Conservation (phyloP, 2,329 filamentous ascomycete genomes). For the Xylaria sp. region DNA sequence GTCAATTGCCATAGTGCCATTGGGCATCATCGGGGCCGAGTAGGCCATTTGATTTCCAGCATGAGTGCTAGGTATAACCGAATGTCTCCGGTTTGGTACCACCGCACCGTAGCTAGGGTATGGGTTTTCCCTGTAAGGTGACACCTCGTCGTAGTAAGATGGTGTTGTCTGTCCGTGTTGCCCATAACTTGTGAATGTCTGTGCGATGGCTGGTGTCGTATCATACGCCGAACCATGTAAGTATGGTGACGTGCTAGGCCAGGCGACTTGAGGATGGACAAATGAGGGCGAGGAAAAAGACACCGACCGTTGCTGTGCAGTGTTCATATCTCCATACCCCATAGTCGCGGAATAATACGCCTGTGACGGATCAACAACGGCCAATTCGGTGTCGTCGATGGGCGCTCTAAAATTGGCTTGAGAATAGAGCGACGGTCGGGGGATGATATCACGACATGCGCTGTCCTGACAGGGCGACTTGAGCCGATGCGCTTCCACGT, state of each 20-base stretch:
- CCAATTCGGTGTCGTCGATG: slow-evolving; percentile 57
- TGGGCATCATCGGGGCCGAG: slow-evolving; percentile 18
- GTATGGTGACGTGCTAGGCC: slow-evolving; percentile 4
- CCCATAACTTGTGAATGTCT: background rate
- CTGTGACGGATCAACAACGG: slow-evolving; percentile 7
- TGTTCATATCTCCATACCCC: no score
- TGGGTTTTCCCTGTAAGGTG: slow-evolving; percentile 16
- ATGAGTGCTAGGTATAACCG: slow-evolving; percentile 22
- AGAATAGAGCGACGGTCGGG: no score
- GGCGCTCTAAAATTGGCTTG: slow-evolving; percentile 72
- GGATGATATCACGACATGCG: no score
- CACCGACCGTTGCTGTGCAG: slow-evolving; percentile 31
- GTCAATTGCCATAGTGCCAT: slow-evolving; percentile 12
- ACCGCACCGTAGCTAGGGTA: slow-evolving; percentile 4
- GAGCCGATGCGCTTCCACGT: slow-evolving; percentile 70
- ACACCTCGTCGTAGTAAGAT: background rate
- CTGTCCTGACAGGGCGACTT: no score
- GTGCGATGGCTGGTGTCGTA: slow-evolving; percentile 19
- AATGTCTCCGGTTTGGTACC: slow-evolving; percentile 23
- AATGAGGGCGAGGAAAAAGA: slow-evolving; percentile 24
- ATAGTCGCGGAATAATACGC: background rate
- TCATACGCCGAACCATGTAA: slow-evolving; percentile 11
- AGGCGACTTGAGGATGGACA: slow-evolving; percentile 15
- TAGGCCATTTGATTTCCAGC: slow-evolving; percentile 26
- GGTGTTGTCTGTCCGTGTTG: slow-evolving; percentile 16